These are phyloP conservation scores for Fragilariopsis cylindrus DNA, from an alignment of 108 stramenopile species.

Conservation along the genomic window DNA sequence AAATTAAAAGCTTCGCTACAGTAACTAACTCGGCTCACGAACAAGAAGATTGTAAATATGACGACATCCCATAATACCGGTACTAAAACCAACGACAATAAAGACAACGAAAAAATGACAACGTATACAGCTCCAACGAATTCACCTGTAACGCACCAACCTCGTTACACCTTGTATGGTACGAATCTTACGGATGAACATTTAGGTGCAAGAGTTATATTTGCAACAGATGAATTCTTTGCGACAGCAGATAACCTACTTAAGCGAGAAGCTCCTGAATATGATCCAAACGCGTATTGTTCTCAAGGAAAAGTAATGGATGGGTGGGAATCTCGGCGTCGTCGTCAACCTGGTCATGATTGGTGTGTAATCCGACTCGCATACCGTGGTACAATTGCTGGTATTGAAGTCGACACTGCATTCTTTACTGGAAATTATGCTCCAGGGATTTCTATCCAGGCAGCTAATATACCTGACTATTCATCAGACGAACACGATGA, in stretches of 20 bases:
- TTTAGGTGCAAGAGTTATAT: constrained; percentile 50
- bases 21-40: no score
- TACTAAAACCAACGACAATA: no score
- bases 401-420: constrained; percentile 86
- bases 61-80: no score
- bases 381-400: constrained; percentile 10
- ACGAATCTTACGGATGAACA: constrained; percentile 22
- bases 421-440: constrained; percentile 93
- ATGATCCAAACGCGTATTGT: constrained; percentile 81
- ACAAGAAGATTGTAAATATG: no score
- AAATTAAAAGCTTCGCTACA: no score
- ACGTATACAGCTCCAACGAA: neutral
- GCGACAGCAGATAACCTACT: constrained; percentile 82
- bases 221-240: constrained; percentile 95
- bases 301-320: constrained; percentile 94
- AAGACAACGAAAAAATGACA: no score
- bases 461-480: constrained; percentile 27
- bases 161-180: no score
- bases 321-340: constrained; percentile 91
- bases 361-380: constrained; percentile 86
- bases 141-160: neutral
- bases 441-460: constrained; percentile 77
- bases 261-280: constrained; percentile 57
- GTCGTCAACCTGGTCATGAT: constrained; percentile 84
- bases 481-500: constrained; percentile 37